Percentiles rank a stretch among this genome's conserved stretches.
Evolutionary conservation across 2,329 filamentous ascomycete species (phyloP).

Genomic region (Thermomyces lanuginosus): DNA sequence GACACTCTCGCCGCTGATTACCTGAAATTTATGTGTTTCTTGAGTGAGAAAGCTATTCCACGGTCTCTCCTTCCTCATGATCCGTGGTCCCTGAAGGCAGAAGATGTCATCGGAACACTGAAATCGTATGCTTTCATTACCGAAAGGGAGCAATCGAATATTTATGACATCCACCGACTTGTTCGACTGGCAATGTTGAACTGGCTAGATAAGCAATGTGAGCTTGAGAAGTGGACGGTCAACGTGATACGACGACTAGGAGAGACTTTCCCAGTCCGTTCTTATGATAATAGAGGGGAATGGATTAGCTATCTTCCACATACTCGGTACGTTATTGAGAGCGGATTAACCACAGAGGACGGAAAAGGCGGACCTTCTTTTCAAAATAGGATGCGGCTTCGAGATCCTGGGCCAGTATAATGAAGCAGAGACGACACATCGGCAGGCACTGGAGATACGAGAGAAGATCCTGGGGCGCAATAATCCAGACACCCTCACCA

Average conservation of each 20-base stretch:
- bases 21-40: slow-evolving; percentile 10
- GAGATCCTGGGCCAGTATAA: slow-evolving; percentile 5
- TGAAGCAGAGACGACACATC: slow-evolving; percentile 1
- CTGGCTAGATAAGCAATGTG: slow-evolving; percentile 5
- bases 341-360: too few relatives aligned
- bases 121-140: slow-evolving; percentile 5
- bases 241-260: slow-evolving; percentile 2
- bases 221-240: slow-evolving; percentile 3
- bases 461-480: not conserved
- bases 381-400: too few relatives aligned
- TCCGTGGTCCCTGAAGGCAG: too few relatives aligned
- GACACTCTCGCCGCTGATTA: slow-evolving; percentile 8
- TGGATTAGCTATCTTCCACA: slow-evolving; percentile 1
- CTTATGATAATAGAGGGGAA: slow-evolving; percentile 3
- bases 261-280: slow-evolving; percentile 3
- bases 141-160: slow-evolving; percentile 4
- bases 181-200: slow-evolving; percentile 9
- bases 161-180: slow-evolving; percentile 9
- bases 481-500: not conserved
- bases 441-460: too few relatives aligned
- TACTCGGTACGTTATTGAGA: too few relatives aligned
- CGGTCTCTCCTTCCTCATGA: slow-evolving; percentile 7
- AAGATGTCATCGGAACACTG: slow-evolving; percentile 1
- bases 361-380: too few relatives aligned
- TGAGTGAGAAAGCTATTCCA: slow-evolving; percentile 10